Evolutionary conservation across 2,329 filamentous ascomycete genomes (phyloP).

Genomic region (Thelonectria olida): DNA sequence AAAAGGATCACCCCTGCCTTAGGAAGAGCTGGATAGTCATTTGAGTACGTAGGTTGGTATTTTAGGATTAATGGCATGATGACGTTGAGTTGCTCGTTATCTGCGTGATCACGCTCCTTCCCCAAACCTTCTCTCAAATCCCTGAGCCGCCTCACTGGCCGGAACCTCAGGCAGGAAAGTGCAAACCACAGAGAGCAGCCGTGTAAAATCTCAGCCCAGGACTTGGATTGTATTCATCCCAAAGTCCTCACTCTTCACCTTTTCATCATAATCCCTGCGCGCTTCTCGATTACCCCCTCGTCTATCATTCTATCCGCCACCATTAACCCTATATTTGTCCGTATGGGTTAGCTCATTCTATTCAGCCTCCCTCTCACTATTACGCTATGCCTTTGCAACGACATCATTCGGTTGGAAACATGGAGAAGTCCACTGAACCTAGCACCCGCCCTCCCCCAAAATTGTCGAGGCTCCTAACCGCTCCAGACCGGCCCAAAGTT

Average conservation of each 20-base stretch:
- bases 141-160: neutral
- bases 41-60: neutral
- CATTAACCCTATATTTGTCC: neutral
- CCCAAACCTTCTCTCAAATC: neutral
- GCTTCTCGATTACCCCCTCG: neutral
- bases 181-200: neutral
- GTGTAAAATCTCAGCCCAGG: neutral
- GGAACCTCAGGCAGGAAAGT: neutral
- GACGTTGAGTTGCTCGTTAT: neutral
- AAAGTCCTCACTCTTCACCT: neutral
- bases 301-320: neutral
- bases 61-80: neutral
- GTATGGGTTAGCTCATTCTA: neutral
- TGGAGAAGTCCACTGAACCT: slow-evolving; percentile 31
- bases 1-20: slow-evolving; percentile 51
- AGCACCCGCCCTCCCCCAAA: slow-evolving; percentile 29
- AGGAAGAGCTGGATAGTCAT: neutral
- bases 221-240: neutral
- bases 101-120: neutral
- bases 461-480: slow-evolving; percentile 27
- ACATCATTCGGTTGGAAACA: slow-evolving; percentile 2
- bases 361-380: neutral
- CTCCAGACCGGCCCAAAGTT: slow-evolving; percentile 18
- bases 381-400: neutral
- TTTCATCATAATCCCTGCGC: neutral